Percentiles rank a stretch among this genome's conserved stretches.
These are phyloP conservation scores for Marasmius tenuissimus DNA, from an alignment of 1,284 basidiomycete species.

Conservation along the genomic window DNA sequence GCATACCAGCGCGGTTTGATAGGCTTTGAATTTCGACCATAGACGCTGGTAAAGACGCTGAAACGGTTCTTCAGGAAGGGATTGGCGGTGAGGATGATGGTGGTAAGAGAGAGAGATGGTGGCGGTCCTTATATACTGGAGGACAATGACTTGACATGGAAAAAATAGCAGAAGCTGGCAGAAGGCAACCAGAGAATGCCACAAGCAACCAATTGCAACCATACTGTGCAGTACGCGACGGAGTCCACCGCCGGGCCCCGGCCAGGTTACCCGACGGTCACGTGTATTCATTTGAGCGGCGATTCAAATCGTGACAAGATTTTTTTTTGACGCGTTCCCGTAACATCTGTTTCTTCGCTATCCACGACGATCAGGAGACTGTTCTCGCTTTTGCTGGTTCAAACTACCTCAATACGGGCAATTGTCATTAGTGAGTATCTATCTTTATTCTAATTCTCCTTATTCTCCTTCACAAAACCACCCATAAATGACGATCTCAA, in stretches of 20 bases:
- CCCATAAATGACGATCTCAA: constrained; percentile 43
- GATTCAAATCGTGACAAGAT: not conserved
- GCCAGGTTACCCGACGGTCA: not conserved
- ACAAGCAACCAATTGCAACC: not conserved
- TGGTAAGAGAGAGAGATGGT: not conserved
- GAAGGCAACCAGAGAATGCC: not conserved
- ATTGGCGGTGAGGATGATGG: not conserved
- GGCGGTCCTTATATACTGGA: not conserved
- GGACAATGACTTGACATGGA: not conserved
- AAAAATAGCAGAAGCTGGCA: not conserved
- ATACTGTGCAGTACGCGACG: not conserved
- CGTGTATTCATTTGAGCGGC: not conserved
- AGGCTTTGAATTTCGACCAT: not conserved
- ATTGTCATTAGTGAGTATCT: not conserved
- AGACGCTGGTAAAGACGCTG: too few species aligned
- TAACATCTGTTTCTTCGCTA: too few species aligned
- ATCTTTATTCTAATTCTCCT: constrained; percentile 3
- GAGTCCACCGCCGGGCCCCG: not conserved
- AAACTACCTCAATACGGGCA: too few species aligned
- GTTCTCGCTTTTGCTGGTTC: too few species aligned
- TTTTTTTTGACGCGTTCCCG: not conserved
- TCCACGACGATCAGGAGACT: too few species aligned
- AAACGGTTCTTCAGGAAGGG: too few species aligned
- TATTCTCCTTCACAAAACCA: not conserved
- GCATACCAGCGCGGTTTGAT: not conserved